These are phyloP conservation scores for Trichoderma pleuroti DNA, from an alignment of 2,329 filamentous ascomycete species.

Conservation along the genomic window DNA sequence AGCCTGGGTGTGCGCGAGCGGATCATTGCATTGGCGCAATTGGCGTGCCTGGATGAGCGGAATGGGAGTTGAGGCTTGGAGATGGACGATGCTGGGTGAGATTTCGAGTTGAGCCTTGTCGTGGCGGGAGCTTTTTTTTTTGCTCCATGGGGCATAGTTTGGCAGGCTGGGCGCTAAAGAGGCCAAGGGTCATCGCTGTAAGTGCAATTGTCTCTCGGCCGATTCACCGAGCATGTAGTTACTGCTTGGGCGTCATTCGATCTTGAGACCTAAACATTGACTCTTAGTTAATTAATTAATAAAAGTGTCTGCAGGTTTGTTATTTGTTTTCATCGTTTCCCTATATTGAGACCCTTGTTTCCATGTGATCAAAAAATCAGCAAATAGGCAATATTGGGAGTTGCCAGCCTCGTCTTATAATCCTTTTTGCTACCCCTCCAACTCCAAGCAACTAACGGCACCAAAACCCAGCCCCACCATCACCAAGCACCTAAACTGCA, in stretches of 20 bases:
- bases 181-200: not conserved
- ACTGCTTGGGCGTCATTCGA: not conserved
- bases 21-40: slow-evolving; percentile 29
- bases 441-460: not conserved
- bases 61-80: not conserved
- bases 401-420: not conserved
- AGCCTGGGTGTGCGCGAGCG: slow-evolving; percentile 26
- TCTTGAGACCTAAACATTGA: not conserved
- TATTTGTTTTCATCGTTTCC: not conserved
- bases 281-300: not conserved
- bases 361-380: not conserved
- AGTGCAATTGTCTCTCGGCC: not conserved
- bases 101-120: not conserved
- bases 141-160: slow-evolving; percentile 1
- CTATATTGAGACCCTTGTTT: not conserved
- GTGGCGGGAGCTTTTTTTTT: not conserved
- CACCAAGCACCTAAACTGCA: not conserved
- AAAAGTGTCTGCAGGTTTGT: not conserved
- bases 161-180: not conserved
- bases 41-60: not conserved
- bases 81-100: not conserved
- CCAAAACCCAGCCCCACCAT: slow-evolving; percentile 14
- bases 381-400: not conserved
- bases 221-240: not conserved
- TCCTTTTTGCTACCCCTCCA: slow-evolving; percentile 5